A percentile compares a stretch with the other conserved stretches of the same genome.
Evolutionary conservation across 2,329 filamentous ascomycete species (phyloP).

Genomic region (Alternaria ventricosa): DNA sequence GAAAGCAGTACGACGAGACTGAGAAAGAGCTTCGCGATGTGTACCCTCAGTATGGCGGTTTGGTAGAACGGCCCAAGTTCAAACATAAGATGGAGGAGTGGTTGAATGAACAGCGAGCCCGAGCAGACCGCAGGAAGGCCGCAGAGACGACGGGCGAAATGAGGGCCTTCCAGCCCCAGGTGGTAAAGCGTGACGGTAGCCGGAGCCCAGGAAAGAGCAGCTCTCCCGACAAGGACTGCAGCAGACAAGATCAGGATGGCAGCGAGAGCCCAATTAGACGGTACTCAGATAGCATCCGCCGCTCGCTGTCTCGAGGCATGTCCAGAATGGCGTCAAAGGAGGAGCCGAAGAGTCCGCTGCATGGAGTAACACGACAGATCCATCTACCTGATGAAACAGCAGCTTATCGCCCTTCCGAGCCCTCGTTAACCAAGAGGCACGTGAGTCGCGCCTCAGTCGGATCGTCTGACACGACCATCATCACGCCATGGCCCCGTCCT

Average conservation of each 20-base stretch:
- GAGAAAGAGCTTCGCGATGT: conserved; percentile 38
- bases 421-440: not conserved
- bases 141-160: conserved; percentile 12
- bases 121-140: conserved; percentile 23
- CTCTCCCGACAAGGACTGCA: not conserved
- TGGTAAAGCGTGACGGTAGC: not conserved
- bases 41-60: conserved; percentile 39
- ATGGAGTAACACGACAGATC: conserved; percentile 30
- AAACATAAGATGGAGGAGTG: conserved; percentile 38
- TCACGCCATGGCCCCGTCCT: conserved; percentile 11
- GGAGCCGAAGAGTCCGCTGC: conserved; percentile 27
- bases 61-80: conserved; percentile 41
- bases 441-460: not conserved
- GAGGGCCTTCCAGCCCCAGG: conserved; percentile 9
- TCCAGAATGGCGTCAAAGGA: conserved; percentile 8
- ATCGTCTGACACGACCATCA: conserved; percentile 1
- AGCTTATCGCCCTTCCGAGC: not conserved
- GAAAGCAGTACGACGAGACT: conserved; percentile 31
- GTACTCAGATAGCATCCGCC: conserved; percentile 23
- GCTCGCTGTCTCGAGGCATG: conserved; percentile 21
- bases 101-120: conserved; percentile 31
- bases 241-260: not conserved
- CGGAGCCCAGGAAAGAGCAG: not conserved
- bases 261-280: conserved; percentile 27
- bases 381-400: conserved; percentile 13